Evolutionary conservation across 2,329 filamentous ascomycete species (phyloP), one percentile per base, ranked within the genome.

Genomic region (Clonostachys byssicola): DNA sequence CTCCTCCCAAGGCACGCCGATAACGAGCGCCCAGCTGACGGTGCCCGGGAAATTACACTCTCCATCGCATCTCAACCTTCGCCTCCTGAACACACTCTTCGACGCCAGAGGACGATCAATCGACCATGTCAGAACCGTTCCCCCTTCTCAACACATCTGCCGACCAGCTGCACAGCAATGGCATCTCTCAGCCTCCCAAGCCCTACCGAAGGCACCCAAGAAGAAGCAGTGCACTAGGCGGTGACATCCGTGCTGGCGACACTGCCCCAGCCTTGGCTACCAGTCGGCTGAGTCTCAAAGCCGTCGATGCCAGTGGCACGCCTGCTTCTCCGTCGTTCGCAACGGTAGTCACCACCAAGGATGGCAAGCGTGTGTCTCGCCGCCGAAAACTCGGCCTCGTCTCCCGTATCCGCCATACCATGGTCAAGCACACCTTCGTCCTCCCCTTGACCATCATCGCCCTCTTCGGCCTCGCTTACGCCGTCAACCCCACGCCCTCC

Each of bases 401-500:
- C 46, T 62, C 65, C 30, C 68, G 67, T 52, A 61, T 78, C 36
- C 77, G 77, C 56, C 77, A 81, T 60, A 73, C 69, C 61, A 75
- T 78, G 61, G 55, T 80, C 56, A 83, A 80, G 64, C 79, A 82
- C 64, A 84, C 81, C 42, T 85, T 74, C 66, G 68, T 77, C 49
- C 63, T 82, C 34, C 92, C 92, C 20, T 78, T 94, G 49, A 65
- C 87, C 54, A 70, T 95, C 49, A 68, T 89, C 49, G 51, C 77
- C 49, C 58, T 83, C 60, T 75, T 92, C 60, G 69, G 88, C 50
- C 68, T 75, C 44, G 74, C 82, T 51, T 96, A 92, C 69, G 81
- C 83, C 54, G 63, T 89, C 60, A 86, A 91, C 62, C 92, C 92
- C 6, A 82, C 79, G 56, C 75, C 85, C 51, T 82, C 85, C 49